Base-by-base conservation (phyloP, 352 stramenopile species). In the Globisporangium megalacanthum region DNA sequence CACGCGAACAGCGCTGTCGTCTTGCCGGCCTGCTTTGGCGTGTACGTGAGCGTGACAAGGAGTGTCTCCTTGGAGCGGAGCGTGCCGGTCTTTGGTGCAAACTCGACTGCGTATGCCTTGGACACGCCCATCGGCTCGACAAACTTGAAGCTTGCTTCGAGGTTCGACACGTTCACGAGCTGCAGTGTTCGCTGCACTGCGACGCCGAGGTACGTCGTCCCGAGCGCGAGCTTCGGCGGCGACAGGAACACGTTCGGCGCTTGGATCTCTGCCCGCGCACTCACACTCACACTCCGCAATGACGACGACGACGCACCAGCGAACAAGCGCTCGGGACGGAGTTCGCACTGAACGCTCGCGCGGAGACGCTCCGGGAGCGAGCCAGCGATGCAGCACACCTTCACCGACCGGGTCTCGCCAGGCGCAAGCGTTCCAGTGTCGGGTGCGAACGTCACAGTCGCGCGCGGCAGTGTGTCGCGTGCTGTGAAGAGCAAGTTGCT, bases 121-220 rank as follows among this genome's bases (percentile, higher is more conserved):
- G 75, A 88, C 4, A 36, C 48, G 8, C 77, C 76, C 33, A 89
- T 69, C 0, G 79, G 81, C 51, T 90, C 80, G 13, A 78, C 65
- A 48, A 89, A 90, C 60, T 89, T 89, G 66, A 92, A 94, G 1
- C 58, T 60, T 17, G 81, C 77, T 33, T 86, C 76, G 20, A 92
- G 72, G 49, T 92, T 94, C 22, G 83, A 94, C 5, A 90, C 70
- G 41, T 94, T 94, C 15, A 89, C 59, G n/a, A 94, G 72, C 29
- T 80, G 47, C 46, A 91, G 35, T 0, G 62, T 77, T 13, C 73
- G 59, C 1, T 64, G 69, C 15, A 87, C 72, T 7, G 66, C 52
- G 19, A 90, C 77, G 5, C 76, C 75, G 41, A 91, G 57, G 58
- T 90, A 94, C 7, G 77, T 89, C 6, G 81, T 80, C 22, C 81